Base-by-base conservation (phyloP, 176 grass and related monocot species). In the Aegilops sharonensis region DNA sequence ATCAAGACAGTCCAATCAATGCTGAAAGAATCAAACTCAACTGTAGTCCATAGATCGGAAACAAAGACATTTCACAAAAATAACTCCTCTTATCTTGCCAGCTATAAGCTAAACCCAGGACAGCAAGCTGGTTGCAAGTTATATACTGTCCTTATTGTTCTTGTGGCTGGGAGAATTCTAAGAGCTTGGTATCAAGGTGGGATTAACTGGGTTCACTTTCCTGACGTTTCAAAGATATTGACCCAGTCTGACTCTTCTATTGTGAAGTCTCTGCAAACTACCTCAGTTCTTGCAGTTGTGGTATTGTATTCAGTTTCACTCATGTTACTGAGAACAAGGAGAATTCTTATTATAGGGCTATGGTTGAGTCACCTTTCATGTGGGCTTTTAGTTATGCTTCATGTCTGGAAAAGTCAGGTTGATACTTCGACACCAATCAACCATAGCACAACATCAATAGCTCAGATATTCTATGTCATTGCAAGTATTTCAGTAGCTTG, bases 141-240 rank as follows among this genome's bases (percentile, higher is more conserved):
- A 57, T 95, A 29, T 30, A 87, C 82, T 81, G 63, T 91, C 77
- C 72, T 94, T 89, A 48, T 91, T 69, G 61, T 92, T 95, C 93
- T 95, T 56, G 77, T 93, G 81, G 74, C 82, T 84, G 96, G 93
- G 65, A 95, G 93, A 89, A 87, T 95, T 88, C 68, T 98, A 92
- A 92, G 93, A 92, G 90, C 89, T 83, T 98, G 96, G 96, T 84
- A 98, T 91, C 96, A 98, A 89, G 96, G 93, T 82, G 96, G 96
- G 67, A 86, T 98, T 61, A 95, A 98, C 66, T 98, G 93, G 96
- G 82, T 85, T 87, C 90, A 98, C 83, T 89, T 98, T 86, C 84
- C 88, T 89, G 96, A 98, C 87, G 86, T 98, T 89, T 91, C 96
- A 3, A 98, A 94, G 90, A 87, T 87, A 82, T 89, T 98, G 65